Conservation (phyloP, 257 asterid genomes). For the Forsythia viridissima region DNA sequence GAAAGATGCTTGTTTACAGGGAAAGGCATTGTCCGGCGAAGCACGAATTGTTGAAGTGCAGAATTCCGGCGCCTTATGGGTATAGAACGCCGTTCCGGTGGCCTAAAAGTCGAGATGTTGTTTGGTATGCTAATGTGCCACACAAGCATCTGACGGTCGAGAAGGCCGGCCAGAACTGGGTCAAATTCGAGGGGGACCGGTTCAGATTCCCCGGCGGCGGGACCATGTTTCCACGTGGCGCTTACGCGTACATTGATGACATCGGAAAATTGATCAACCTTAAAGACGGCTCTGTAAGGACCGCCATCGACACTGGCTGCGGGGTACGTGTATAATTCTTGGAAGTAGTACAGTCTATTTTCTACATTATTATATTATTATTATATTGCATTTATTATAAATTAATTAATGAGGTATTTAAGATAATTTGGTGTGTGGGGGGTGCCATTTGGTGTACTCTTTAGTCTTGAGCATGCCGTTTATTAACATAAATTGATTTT, state of each 20-base stretch:
- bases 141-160: constrained; percentile 94
- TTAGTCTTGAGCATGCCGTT: too few relatives aligned
- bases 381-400: neutral
- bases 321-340: constrained; percentile 50
- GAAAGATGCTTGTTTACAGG: constrained; percentile 61
- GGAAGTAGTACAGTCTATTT: neutral
- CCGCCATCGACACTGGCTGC: constrained; percentile 96
- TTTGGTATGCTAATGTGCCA: constrained; percentile 93
- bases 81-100: constrained; percentile 78
- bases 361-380: neutral
- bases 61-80: constrained; percentile 86
- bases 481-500: too few relatives aligned
- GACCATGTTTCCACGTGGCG: constrained; percentile 98
- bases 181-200: constrained; percentile 79
- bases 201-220: constrained; percentile 95
- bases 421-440: too few relatives aligned
- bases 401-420: neutral
- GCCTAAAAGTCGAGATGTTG: constrained; percentile 83
- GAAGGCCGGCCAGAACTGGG: constrained; percentile 97
- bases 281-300: constrained; percentile 65
- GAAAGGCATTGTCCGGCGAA: constrained; percentile 88
- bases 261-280: constrained; percentile 75
- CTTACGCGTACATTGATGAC: constrained; percentile 81
- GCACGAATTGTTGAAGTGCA: constrained; percentile 53
- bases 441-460: too few relatives aligned